A percentile compares a stretch with the other conserved stretches of the same genome.
Evolutionary conservation across 1,139 yeast genomes (phyloP).

Genomic region (Blastobotrys niveus): DNA sequence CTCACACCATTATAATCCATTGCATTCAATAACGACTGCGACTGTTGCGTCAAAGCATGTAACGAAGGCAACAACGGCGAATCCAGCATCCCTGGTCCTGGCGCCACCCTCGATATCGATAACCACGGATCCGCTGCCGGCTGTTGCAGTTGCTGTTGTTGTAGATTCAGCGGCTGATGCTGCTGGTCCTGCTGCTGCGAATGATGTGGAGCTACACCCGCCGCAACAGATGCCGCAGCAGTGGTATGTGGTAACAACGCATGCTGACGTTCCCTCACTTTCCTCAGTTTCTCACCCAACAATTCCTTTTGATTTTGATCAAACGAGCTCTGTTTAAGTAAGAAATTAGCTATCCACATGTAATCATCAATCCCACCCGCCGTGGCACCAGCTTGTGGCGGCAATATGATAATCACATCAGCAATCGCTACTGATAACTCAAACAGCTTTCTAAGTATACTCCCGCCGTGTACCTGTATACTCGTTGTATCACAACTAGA

Average conservation of each 20-base stretch:
- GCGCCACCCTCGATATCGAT: neutral
- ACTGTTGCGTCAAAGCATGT: conserved; percentile 7
- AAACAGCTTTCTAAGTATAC: conserved; percentile 19
- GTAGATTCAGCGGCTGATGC: neutral
- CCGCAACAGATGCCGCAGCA: no score
- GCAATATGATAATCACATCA: conserved; percentile 20
- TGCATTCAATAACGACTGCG: conserved; percentile 5
- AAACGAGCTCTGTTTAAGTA: conserved; percentile 18
- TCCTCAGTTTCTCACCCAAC: conserved; percentile 17
- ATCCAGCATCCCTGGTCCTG: no score
- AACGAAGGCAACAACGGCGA: conserved; percentile 5
- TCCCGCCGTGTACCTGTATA: conserved; percentile 21
- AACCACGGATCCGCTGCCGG: conserved; percentile 13
- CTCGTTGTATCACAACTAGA: conserved; percentile 14
- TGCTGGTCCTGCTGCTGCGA: no score
- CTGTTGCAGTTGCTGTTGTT: no score
- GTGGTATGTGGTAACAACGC: no score
- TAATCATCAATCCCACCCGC: conserved; percentile 18
- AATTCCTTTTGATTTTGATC: conserved; percentile 15
- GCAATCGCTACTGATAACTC: conserved; percentile 21
- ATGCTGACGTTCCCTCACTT: no score
- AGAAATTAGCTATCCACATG: conserved; percentile 20
- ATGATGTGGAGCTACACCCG: no score
- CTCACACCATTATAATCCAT: no score
- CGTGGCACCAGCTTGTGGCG: conserved; percentile 13